Base-by-base conservation (phyloP, 768 basidiomycete genomes). In the Strobilomyces confusus region DNA sequence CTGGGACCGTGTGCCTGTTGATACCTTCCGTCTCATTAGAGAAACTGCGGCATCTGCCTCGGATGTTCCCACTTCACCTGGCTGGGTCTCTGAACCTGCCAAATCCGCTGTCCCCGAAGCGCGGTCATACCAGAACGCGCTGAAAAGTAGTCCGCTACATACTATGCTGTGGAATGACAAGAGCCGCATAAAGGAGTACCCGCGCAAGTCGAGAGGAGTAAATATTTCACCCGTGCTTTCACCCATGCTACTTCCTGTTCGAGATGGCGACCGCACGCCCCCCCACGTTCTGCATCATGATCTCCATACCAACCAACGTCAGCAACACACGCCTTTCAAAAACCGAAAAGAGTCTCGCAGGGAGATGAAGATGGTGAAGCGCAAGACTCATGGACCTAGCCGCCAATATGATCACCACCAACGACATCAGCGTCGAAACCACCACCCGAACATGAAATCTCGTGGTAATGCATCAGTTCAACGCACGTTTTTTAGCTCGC, bases 1-100 rank as follows among this genome's bases (percentile, higher is more conserved):
- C 9, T 91, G 89, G 89, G 88, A 89, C 56, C 74, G 79, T 37
- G 80, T 90, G 45, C 83, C 87, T 8, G 81, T 89, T 53, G 78
- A 78, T 49, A 83, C 87, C 13, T 89, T 89, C 75, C 80, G 86
- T 29, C 80, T 84, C 43, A 83, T 82, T 7, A 75, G 81, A 64
- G 64, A 65, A 43, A 49, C 65, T n/a, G 64, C 9, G 20, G 36
- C 52, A 26, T 64, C 67, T 13, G 33, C 56, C 9, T 61, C 69
- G 14, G 68, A 71, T 44, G 58, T 59, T 29, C 62, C 68, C 34
- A 58, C 63, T 1, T 68, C 68, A 11, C 66, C 70, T 15, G 56
- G 57, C 30, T 69, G 68, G 68, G 45, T 60, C 33, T 62, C 68
- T 34, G 68, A 71, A 46, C 55, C 68, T 0, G 32, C 54, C 25